phyloP scores from a whole-genome alignment of 768 basidiomycete species.

The Pleurotus citrinopileatus region DNA sequence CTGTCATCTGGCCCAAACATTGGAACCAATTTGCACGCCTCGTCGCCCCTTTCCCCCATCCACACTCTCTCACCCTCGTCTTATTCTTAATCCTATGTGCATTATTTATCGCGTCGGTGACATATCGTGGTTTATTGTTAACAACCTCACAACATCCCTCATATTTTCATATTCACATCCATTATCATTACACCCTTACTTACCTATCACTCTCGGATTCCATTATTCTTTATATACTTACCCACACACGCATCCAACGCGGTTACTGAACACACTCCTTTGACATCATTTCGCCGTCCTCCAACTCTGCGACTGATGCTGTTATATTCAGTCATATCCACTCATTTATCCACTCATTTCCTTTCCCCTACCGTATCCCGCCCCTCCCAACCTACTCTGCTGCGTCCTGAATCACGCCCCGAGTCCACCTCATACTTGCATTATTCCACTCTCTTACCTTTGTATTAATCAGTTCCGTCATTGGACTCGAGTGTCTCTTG shows the following conservation, averaged over 20 bases:
- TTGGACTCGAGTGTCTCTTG: too few species aligned
- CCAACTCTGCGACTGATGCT: slow-evolving; percentile 1
- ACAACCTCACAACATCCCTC: too few species aligned
- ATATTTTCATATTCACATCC: neutral
- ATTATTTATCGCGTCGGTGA: neutral
- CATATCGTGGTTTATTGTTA: neutral
- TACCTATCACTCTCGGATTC: neutral
- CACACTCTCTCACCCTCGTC: neutral
- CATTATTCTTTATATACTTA: neutral
- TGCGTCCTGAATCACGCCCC: too few species aligned
- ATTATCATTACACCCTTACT: neutral
- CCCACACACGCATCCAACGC: neutral
- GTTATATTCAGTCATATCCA: neutral
- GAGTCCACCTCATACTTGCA: too few species aligned
- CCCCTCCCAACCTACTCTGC: too few species aligned
- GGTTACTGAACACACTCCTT: slow-evolving; percentile 2
- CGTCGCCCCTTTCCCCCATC: neutral
- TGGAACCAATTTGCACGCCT: neutral
- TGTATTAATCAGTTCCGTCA: too few species aligned
- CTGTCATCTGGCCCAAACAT: too few species aligned
- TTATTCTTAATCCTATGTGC: neutral
- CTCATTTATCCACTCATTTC: too few species aligned
- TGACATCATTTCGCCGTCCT: neutral
- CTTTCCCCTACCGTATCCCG: too few species aligned
- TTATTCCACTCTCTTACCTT: too few species aligned